Evolutionary conservation across 2,329 filamentous ascomycete species (phyloP).

Genomic region (Chaetomiaceae sp.): DNA sequence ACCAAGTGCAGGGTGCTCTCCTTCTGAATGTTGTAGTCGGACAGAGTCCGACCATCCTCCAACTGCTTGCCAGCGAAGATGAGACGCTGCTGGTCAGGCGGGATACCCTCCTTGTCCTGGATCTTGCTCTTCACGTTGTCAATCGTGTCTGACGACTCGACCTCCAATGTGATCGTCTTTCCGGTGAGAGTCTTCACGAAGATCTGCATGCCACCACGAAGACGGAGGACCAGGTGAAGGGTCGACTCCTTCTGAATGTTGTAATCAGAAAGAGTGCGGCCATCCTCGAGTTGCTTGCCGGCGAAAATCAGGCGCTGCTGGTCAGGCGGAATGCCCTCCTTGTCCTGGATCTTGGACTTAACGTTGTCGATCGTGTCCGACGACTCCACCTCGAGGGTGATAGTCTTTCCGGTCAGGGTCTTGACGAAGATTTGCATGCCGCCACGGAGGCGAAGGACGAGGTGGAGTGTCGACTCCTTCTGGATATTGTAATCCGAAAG

Average conservation of each 20-base stretch:
- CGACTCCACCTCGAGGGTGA: conserved; percentile 84
- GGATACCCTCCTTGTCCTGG: conserved; percentile 88
- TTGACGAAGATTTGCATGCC: conserved; percentile 73
- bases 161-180: conserved; percentile 91
- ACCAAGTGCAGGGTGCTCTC: conserved; percentile 78
- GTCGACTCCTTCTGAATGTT: conserved; percentile 94
- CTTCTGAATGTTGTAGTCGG: conserved; percentile 97
- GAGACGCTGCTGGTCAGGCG: conserved; percentile 87
- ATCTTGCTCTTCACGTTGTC: conserved; percentile 96
- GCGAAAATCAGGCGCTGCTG: conserved; percentile 96
- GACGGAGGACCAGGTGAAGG: conserved; percentile 78
- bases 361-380: conserved; percentile 94
- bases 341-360: conserved; percentile 95
- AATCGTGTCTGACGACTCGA: conserved; percentile 84
- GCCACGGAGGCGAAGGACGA: conserved; percentile 67
- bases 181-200: conserved; percentile 85
- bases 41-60: conserved; percentile 84
- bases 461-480: conserved; percentile 65
- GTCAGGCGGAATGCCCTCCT: conserved; percentile 93
- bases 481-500: conserved; percentile 54
- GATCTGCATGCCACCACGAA: conserved; percentile 86
- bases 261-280: conserved; percentile 84
- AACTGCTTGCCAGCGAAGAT: conserved; percentile 94
- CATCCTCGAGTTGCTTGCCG: conserved; percentile 94
- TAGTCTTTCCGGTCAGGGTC: conserved; percentile 89